These are phyloP conservation scores for Lentinula guzmanii DNA, from an alignment of 768 basidiomycete genomes.

Conservation along the genomic window DNA sequence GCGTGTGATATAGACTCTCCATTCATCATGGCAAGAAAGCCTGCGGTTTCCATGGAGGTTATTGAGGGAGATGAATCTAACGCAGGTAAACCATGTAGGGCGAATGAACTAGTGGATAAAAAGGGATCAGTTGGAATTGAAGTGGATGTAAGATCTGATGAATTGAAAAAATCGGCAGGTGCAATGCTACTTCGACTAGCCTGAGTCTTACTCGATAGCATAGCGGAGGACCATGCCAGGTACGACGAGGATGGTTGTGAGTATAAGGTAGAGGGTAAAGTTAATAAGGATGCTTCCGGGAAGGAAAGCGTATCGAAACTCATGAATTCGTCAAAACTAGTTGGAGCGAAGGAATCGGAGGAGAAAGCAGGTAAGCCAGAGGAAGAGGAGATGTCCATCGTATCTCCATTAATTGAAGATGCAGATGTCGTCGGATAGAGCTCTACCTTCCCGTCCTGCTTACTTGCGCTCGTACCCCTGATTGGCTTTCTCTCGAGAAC, in stretches of 20 bases:
- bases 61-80: neutral
- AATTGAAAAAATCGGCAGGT: neutral
- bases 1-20: neutral
- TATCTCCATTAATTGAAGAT: neutral
- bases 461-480: neutral
- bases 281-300: neutral
- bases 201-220: neutral
- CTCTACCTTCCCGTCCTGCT: neutral
- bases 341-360: neutral
- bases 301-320: neutral
- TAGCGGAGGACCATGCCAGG: neutral
- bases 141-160: neutral
- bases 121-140: neutral
- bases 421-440: neutral
- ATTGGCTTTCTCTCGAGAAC: neutral
- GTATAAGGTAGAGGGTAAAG: neutral
- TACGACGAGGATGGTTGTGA: neutral
- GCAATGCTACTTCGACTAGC: neutral
- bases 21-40: conserved; percentile 2
- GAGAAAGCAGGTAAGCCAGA: neutral
- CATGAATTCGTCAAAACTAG: neutral
- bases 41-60: conserved; percentile 2
- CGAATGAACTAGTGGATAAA: neutral
- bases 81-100: neutral
- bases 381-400: neutral